A percentile compares a stretch with the other conserved stretches of the same genome.
Conservation (phyloP, 192 early-diverging fungal genomes). For the Coemansia sp. region DNA sequence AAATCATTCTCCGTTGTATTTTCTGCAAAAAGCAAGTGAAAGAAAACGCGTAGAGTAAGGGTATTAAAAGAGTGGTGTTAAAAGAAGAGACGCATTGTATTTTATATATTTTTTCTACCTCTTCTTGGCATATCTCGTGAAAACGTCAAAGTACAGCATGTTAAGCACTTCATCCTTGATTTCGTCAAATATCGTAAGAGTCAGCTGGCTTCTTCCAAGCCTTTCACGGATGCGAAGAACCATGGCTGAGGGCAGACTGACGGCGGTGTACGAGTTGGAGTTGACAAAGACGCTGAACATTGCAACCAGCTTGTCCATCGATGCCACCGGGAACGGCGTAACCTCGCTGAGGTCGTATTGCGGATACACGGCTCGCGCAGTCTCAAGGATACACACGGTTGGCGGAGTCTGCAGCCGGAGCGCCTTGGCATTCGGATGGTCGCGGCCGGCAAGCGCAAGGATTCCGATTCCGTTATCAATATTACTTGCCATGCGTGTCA, state of each 20-base stretch:
- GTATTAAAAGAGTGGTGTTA: background rate
- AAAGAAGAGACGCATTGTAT: background rate
- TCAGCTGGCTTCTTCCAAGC: slow-evolving; percentile 32
- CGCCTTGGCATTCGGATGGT: slow-evolving; percentile 19
- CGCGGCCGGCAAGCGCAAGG: slow-evolving; percentile 25
- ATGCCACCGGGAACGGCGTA: slow-evolving; percentile 41
- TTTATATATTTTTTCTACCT: background rate
- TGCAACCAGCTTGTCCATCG: slow-evolving; percentile 53
- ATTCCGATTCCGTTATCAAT: slow-evolving; percentile 25
- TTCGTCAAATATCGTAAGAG: slow-evolving; percentile 49
- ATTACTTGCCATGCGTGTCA: slow-evolving; percentile 30
- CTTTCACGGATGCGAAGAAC: slow-evolving; percentile 39
- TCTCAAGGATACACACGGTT: slow-evolving; percentile 45
- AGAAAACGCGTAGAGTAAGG: background rate
- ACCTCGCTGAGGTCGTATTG: slow-evolving; percentile 33
- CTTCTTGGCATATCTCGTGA: slow-evolving; percentile 32
- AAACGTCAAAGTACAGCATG: slow-evolving; percentile 54
- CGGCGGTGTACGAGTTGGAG: slow-evolving; percentile 42
- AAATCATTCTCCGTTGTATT: background rate
- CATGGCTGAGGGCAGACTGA: slow-evolving; percentile 45
- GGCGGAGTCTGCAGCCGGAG: slow-evolving; percentile 42
- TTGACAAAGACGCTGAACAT: slow-evolving; percentile 55
- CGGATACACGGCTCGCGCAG: slow-evolving; percentile 39
- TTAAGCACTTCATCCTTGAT: slow-evolving; percentile 52
- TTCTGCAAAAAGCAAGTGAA: background rate